Conservation (phyloP, 805 yeast species). For the Naumovozyma dairenensis region DNA sequence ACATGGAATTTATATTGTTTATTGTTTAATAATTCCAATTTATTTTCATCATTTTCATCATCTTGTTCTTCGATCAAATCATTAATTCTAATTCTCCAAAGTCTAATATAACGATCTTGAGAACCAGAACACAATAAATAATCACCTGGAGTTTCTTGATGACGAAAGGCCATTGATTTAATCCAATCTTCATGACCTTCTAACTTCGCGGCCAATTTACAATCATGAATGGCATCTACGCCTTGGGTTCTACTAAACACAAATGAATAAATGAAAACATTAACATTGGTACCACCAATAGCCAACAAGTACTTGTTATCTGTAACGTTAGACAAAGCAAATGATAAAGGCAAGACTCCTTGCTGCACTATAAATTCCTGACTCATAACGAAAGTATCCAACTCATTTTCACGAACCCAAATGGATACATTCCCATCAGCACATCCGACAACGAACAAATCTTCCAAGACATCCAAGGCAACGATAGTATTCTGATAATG, state of each 20-base stretch:
- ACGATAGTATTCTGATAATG: slow-evolving; percentile 46
- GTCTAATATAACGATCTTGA: slow-evolving; percentile 82
- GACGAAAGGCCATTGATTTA: slow-evolving; percentile 55
- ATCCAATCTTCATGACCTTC: slow-evolving; percentile 98
- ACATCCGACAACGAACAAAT: slow-evolving; percentile 48
- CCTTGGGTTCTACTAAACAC: slow-evolving; percentile 8
- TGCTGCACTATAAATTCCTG: slow-evolving; percentile 18
- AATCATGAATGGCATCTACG: slow-evolving; percentile 10
- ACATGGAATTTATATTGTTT: slow-evolving; percentile 56
- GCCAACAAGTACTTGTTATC: slow-evolving; percentile 40
- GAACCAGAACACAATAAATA: slow-evolving; percentile 78
- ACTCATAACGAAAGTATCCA: slow-evolving; percentile 12
- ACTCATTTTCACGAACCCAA: slow-evolving; percentile 34
- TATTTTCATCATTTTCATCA: slow-evolving; percentile 36
- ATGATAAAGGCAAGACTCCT: slow-evolving; percentile 22
- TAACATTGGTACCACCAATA: slow-evolving; percentile 59
- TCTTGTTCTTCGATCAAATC: slow-evolving; percentile 42
- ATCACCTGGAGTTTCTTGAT: slow-evolving; percentile 37
- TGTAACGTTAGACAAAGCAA: slow-evolving; percentile 18
- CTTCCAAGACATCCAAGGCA: slow-evolving; percentile 36
- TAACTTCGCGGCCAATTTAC: slow-evolving; percentile 41
- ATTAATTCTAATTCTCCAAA: slow-evolving; percentile 68
- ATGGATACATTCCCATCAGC: slow-evolving; percentile 49
- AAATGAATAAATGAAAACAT: slow-evolving; percentile 47
- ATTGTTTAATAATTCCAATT: slow-evolving; percentile 51